Conservation (phyloP, 352 stramenopile genomes). For the Pythium brachiatum region DNA sequence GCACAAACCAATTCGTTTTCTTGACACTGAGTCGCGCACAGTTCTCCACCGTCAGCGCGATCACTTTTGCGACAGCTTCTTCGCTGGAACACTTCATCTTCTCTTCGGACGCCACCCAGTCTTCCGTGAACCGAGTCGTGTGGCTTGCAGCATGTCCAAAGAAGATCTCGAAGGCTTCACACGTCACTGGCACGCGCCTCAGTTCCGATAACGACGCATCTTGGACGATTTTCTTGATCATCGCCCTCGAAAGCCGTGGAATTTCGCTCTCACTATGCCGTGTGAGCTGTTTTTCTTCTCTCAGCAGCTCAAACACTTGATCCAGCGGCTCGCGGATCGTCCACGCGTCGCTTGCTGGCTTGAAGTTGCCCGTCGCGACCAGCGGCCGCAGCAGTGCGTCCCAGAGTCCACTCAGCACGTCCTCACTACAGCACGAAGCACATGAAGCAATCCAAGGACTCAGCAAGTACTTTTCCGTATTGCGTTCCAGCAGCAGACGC, state of each 20-base stretch:
- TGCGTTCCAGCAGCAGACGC: slow-evolving; percentile 70
- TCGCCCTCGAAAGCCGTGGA: slow-evolving; percentile 23
- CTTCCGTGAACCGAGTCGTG: slow-evolving; percentile 40
- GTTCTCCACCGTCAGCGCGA: slow-evolving; percentile 14
- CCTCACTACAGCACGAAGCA: slow-evolving; percentile 54
- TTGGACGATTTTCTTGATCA: slow-evolving; percentile 23
- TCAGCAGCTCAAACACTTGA: slow-evolving; percentile 26
- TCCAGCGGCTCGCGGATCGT: slow-evolving; percentile 17
- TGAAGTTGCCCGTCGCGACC: background rate
- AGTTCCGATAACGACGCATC: slow-evolving; percentile 2
- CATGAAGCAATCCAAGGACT: slow-evolving; percentile 72
- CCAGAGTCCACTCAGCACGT: slow-evolving; percentile 48
- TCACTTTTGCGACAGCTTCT: slow-evolving; percentile 11
- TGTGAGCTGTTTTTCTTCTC: slow-evolving; percentile 19
- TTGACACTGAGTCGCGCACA: slow-evolving; percentile 45
- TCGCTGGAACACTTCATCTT: background rate
- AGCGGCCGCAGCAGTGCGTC: slow-evolving; percentile 35
- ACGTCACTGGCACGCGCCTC: slow-evolving; percentile 3
- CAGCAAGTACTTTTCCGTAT: slow-evolving; percentile 71
- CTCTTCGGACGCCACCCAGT: slow-evolving; percentile 25
- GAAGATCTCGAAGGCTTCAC: slow-evolving; percentile 49
- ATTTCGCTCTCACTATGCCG: slow-evolving; percentile 8
- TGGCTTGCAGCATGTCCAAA: slow-evolving; percentile 44
- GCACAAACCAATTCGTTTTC: slow-evolving; percentile 74
- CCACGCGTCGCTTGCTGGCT: slow-evolving; percentile 6